Percentiles rank a stretch among this genome's conserved stretches.
phyloP scores from a whole-genome alignment of 1,139 yeast genomes.

The Debaryomycetaceae sp. region DNA sequence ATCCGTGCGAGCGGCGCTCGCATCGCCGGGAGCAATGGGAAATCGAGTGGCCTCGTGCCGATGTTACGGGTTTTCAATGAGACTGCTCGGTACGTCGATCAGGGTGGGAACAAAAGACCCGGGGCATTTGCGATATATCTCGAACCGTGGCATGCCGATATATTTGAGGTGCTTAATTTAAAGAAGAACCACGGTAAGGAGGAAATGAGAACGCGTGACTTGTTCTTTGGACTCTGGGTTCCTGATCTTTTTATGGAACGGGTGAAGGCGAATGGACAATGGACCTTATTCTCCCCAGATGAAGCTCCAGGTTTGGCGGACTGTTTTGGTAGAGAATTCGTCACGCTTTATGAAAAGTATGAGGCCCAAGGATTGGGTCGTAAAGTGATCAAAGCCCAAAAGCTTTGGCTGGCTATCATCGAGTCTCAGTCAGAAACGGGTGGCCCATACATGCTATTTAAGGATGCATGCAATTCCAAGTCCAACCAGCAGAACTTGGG shows the following conservation, averaged over 20 bases:
- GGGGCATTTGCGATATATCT: conserved; percentile 53
- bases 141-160: conserved; percentile 55
- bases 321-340: conserved; percentile 40
- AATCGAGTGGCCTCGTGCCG: conserved; percentile 46
- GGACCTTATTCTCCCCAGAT: conserved; percentile 49
- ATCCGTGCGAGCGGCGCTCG: conserved; percentile 40
- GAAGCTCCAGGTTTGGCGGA: conserved; percentile 42
- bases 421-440: conserved; percentile 54
- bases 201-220: conserved; percentile 44
- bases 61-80: conserved; percentile 50
- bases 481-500: conserved; percentile 49
- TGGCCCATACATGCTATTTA: conserved; percentile 46
- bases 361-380: conserved; percentile 31
- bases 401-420: conserved; percentile 41
- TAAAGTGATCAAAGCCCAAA: conserved; percentile 38
- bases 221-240: conserved; percentile 49
- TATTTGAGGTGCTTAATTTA: conserved; percentile 40
- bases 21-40: conserved; percentile 44
- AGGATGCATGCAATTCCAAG: conserved; percentile 44
- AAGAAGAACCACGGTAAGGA: conserved; percentile 50
- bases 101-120: conserved; percentile 53
- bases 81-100: conserved; percentile 52
- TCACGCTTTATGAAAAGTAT: conserved; percentile 30
- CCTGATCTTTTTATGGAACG: conserved; percentile 50
- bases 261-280: conserved; percentile 35